Evolutionary conservation across 108 stramenopile species (phyloP).

Genomic region (Nitzschia palea): DNA sequence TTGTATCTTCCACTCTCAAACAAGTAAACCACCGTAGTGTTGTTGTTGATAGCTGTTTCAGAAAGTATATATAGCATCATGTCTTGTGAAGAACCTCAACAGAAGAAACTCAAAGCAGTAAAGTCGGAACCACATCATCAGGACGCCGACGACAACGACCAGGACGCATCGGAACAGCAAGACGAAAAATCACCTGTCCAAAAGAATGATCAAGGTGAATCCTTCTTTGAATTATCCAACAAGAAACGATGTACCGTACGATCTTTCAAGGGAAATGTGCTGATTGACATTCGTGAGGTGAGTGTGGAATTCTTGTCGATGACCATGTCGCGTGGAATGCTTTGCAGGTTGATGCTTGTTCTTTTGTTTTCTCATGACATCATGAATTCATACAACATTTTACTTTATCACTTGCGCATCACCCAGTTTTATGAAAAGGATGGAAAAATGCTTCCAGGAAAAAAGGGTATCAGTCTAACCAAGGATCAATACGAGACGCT

Average conservation of each 20-base stretch:
- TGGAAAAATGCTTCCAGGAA: conserved; percentile 69
- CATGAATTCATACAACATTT: too few relatives aligned
- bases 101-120: conserved; percentile 22
- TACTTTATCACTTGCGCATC: too few relatives aligned
- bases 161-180: not conserved
- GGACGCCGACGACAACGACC: conserved; percentile 9
- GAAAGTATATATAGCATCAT: conserved; percentile 2
- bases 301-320: not conserved
- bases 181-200: not conserved
- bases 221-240: conserved; percentile 65
- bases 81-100: conserved; percentile 21
- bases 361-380: too few relatives aligned
- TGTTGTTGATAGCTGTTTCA: too few relatives aligned
- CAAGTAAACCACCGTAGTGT: too few relatives aligned
- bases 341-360: too few relatives aligned
- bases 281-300: conserved; percentile 85
- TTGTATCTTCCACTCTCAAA: too few relatives aligned
- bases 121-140: not conserved
- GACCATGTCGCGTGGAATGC: too few relatives aligned
- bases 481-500: conserved; percentile 69
- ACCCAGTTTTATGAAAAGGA: conserved; percentile 79
- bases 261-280: conserved; percentile 57
- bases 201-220: conserved; percentile 67
- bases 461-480: conserved; percentile 76
- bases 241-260: conserved; percentile 67